Percentiles rank a stretch among this genome's conserved stretches.
Conservation (phyloP, 139 green algal genomes). For the Yamagishiella unicocca region DNA sequence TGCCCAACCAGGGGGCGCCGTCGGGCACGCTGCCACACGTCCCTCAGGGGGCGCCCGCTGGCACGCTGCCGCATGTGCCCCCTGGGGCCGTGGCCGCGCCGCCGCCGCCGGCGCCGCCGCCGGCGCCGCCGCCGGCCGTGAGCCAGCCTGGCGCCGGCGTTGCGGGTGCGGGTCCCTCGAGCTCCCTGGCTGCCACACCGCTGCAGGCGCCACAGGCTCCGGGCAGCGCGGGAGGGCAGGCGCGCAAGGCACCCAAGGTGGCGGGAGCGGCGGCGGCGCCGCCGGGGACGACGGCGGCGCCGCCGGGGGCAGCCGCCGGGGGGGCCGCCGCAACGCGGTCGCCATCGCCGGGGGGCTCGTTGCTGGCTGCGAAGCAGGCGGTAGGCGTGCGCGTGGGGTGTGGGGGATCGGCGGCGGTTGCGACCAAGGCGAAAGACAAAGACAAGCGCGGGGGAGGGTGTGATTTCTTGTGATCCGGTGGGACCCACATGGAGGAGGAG, state of each 20-base stretch:
- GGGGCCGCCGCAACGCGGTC: neutral
- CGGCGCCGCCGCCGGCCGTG: neutral
- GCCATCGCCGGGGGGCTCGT: neutral
- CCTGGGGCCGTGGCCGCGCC: neutral
- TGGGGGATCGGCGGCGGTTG: too few relatives aligned
- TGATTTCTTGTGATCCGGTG: too few relatives aligned
- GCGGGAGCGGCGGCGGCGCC: neutral
- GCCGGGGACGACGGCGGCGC: neutral
- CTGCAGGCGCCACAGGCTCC: neutral
- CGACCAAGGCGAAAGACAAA: too few relatives aligned
- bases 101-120: neutral
- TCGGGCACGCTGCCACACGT: conserved; percentile 15
- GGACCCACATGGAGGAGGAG: too few relatives aligned
- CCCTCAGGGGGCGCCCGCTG: neutral
- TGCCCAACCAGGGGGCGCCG: neutral
- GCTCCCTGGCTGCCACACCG: neutral
- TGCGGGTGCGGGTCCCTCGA: neutral
- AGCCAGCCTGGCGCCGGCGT: neutral
- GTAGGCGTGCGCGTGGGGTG: too few relatives aligned
- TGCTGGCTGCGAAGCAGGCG: neutral
- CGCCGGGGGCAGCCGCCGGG: neutral
- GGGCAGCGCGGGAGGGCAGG: neutral
- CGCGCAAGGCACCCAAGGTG: conserved; percentile 36
- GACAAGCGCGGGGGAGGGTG: too few relatives aligned
- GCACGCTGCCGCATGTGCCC: conserved; percentile 1